Evolutionary conservation across 2,329 filamentous ascomycete species (phyloP).

Genomic region (Parasarocladium wereldwijsianum): DNA sequence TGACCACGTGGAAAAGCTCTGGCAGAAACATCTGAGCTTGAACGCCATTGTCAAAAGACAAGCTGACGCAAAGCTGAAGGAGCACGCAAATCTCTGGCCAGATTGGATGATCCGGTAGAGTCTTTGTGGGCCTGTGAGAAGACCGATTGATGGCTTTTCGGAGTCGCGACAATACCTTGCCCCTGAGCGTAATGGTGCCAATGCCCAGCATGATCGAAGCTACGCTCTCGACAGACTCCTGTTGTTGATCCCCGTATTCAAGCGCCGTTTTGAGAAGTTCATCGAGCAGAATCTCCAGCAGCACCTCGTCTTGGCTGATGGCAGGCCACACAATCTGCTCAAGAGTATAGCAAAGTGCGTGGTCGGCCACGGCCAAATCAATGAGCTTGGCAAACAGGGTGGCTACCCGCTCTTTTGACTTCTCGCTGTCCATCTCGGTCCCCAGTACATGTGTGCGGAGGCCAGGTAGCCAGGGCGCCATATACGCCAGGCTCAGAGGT

Average conservation of each 20-base stretch:
- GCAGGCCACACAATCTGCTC: slow-evolving; percentile 52
- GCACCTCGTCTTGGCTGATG: slow-evolving; percentile 48
- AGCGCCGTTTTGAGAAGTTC: slow-evolving; percentile 51
- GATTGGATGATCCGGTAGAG: slow-evolving; percentile 50
- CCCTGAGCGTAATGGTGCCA: slow-evolving; percentile 49
- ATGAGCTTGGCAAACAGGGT: slow-evolving; percentile 51
- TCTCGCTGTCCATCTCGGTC: slow-evolving; percentile 47
- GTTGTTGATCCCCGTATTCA: slow-evolving; percentile 37
- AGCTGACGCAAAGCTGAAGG: slow-evolving; percentile 48
- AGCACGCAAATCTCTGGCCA: slow-evolving; percentile 58
- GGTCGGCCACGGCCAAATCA: slow-evolving; percentile 47
- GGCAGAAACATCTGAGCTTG: slow-evolving; percentile 55
- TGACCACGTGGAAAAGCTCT: slow-evolving; percentile 56
- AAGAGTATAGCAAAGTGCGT: slow-evolving; percentile 42
- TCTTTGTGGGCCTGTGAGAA: slow-evolving; percentile 49
- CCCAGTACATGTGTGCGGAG: slow-evolving; percentile 44
- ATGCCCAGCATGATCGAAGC: slow-evolving; percentile 49
- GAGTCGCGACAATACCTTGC: slow-evolving; percentile 49
- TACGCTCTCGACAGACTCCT: slow-evolving; percentile 44
- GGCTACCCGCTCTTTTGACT: slow-evolving; percentile 50
- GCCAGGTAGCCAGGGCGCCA: slow-evolving; percentile 53
- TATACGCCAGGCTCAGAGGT: slow-evolving; percentile 51
- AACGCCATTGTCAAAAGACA: slow-evolving; percentile 53
- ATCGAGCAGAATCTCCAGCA: slow-evolving; percentile 53
- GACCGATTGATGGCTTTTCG: slow-evolving; percentile 54